Conservation (phyloP, 2,329 filamentous ascomycete species). For the Colletotrichum sp. region DNA sequence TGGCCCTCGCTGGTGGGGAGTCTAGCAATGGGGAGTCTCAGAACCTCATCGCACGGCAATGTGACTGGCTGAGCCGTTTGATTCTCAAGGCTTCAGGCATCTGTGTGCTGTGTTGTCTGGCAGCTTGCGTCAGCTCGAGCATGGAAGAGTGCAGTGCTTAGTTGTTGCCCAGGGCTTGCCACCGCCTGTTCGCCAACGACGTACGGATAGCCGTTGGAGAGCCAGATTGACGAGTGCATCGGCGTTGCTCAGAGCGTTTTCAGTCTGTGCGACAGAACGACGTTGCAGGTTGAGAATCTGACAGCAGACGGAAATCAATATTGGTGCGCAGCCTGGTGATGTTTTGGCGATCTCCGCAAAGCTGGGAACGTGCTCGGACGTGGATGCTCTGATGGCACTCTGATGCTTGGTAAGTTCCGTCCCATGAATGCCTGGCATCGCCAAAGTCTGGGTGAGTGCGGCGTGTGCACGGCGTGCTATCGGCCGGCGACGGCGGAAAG, state of each 20-base stretch:
- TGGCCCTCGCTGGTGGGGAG: background rate
- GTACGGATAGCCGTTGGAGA: background rate
- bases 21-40: background rate
- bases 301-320: background rate
- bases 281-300: background rate
- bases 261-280: constrained; percentile 1
- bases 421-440: background rate
- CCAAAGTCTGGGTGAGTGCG: background rate
- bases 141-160: background rate
- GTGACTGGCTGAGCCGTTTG: background rate
- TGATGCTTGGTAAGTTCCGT: background rate
- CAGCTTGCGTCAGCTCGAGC: background rate
- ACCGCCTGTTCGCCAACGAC: background rate
- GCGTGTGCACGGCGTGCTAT: background rate
- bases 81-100: background rate
- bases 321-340: background rate
- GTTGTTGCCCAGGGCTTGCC: background rate
- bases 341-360: background rate
- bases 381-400: background rate
- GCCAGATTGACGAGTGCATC: background rate
- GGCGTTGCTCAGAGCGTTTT: background rate
- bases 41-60: background rate
- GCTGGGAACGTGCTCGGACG: background rate
- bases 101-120: background rate
- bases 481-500: background rate